Conservation (phyloP, 208 protist genomes). For the Trypanosoma congolense region DNA sequence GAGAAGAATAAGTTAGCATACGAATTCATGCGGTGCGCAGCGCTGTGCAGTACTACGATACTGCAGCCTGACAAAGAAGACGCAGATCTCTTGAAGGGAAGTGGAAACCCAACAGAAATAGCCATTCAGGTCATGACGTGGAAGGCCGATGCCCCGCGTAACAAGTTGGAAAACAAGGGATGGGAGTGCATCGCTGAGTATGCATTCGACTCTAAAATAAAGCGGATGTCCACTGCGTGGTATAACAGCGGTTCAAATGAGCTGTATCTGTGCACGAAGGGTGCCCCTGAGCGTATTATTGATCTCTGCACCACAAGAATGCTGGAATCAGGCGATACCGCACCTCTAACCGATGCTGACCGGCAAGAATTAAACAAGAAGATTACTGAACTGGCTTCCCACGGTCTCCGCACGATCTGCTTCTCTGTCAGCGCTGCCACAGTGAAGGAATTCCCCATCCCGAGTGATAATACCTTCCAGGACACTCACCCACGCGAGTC, state of each 20-base stretch:
- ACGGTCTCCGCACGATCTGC: conserved; percentile 75
- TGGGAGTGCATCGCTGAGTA: conserved; percentile 82
- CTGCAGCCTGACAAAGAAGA: conserved; percentile 57
- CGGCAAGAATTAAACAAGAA: conserved; percentile 51
- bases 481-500: conserved; percentile 50
- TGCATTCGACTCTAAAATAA: conserved; percentile 84
- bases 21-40: conserved; percentile 73
- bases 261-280: conserved; percentile 84
- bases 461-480: conserved; percentile 39
- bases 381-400: conserved; percentile 56
- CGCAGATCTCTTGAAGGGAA: conserved; percentile 57
- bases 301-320: conserved; percentile 61
- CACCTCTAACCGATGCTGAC: conserved; percentile 7
- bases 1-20: conserved; percentile 40
- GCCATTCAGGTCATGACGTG: conserved; percentile 88
- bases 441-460: conserved; percentile 46
- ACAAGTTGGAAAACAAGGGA: conserved; percentile 56
- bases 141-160: conserved; percentile 71
- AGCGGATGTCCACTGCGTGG: conserved; percentile 85
- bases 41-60: conserved; percentile 73
- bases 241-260: conserved; percentile 43
- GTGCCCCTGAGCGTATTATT: conserved; percentile 81
- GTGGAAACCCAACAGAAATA: conserved; percentile 84
- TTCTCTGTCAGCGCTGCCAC: conserved; percentile 13
- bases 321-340: conserved; percentile 28